A percentile compares a stretch with the other conserved stretches of the same genome.
phyloP scores from a whole-genome alignment of 1,284 basidiomycete genomes.

The Cryptococcus amylolentus region DNA sequence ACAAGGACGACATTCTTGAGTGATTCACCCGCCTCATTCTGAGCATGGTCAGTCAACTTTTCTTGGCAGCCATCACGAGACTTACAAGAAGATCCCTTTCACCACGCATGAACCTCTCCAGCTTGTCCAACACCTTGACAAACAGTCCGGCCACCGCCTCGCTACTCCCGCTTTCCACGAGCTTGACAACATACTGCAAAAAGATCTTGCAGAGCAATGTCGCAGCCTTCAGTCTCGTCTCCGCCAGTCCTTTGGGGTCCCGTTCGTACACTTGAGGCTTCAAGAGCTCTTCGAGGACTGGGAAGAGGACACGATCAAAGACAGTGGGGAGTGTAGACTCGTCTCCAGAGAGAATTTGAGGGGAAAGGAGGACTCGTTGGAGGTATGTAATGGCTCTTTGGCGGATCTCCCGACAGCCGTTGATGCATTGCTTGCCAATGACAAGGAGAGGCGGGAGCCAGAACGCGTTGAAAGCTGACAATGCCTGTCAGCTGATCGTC shows the following conservation, averaged over 20 bases:
- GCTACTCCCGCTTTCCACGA: slow-evolving; percentile 56
- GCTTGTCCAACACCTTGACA: slow-evolving; percentile 84
- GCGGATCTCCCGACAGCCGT: slow-evolving; percentile 77
- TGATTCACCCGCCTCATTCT: slow-evolving; percentile 94
- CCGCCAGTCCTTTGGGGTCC: slow-evolving; percentile 84
- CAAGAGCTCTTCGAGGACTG: slow-evolving; percentile 84
- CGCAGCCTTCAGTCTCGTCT: slow-evolving; percentile 81
- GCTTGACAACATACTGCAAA: slow-evolving; percentile 82
- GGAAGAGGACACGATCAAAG: slow-evolving; percentile 88
- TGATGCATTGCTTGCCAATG: slow-evolving; percentile 79
- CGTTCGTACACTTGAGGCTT: slow-evolving; percentile 75
- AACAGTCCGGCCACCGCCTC: slow-evolving; percentile 68
- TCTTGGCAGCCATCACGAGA: slow-evolving; percentile 21
- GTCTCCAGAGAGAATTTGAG: slow-evolving; percentile 61
- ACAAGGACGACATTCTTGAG: slow-evolving; percentile 96
- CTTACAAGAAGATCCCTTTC: slow-evolving; percentile 80
- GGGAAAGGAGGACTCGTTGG: slow-evolving; percentile 81
- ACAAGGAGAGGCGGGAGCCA: slow-evolving; percentile 75
- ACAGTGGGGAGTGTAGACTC: slow-evolving; percentile 69
- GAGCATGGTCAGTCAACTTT: not conserved
- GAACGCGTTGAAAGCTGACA: slow-evolving; percentile 72
- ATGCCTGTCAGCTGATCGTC: not conserved
- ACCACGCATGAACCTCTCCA: slow-evolving; percentile 86
- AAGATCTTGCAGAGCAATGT: slow-evolving; percentile 91
- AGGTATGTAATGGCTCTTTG: slow-evolving; percentile 78